Evolutionary conservation across 768 basidiomycete genomes (phyloP).

Genomic region (Krasilnikovozyma curviuscula): DNA sequence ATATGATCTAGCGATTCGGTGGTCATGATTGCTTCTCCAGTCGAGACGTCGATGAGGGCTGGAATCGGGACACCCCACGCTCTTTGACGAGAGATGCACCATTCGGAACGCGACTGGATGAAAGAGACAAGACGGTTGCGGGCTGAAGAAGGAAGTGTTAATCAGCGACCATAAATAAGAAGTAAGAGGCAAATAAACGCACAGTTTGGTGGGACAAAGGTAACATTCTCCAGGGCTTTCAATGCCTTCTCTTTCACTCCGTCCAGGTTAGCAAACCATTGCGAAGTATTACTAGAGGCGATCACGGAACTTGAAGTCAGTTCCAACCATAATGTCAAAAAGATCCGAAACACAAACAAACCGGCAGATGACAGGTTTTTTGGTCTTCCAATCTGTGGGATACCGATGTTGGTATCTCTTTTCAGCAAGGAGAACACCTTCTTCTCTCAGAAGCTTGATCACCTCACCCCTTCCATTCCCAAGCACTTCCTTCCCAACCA

Average conservation of each 20-base stretch:
- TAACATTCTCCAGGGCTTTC: constrained; percentile 44
- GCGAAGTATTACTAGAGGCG: constrained; percentile 58
- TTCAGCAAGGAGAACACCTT: constrained; percentile 41
- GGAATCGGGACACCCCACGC: constrained; percentile 97
- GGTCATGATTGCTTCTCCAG: constrained; percentile 47
- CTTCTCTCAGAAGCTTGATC: constrained; percentile 39
- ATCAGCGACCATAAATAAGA: background rate
- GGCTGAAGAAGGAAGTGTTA: constrained; percentile 32
- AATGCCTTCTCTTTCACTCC: constrained; percentile 60
- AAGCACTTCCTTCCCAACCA: constrained; percentile 56
- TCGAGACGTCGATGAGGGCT: constrained; percentile 47
- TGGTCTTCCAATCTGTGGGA: constrained; percentile 92
- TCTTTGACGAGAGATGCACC: constrained; percentile 96
- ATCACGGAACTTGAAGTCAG: background rate
- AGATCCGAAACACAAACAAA: constrained; percentile 26
- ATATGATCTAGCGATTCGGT: constrained; percentile 51
- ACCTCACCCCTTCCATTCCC: constrained; percentile 49
- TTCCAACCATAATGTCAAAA: background rate
- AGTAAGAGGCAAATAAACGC: background rate
- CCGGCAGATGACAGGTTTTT: constrained; percentile 79
- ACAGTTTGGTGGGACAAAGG: constrained; percentile 45
- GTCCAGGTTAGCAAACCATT: constrained; percentile 92
- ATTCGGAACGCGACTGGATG: constrained; percentile 73
- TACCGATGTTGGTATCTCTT: constrained; percentile 67
- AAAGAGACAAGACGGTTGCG: constrained; percentile 75